These are phyloP conservation scores for Vanrija humicola DNA, from an alignment of 1,284 basidiomycete genomes.

Conservation along the genomic window DNA sequence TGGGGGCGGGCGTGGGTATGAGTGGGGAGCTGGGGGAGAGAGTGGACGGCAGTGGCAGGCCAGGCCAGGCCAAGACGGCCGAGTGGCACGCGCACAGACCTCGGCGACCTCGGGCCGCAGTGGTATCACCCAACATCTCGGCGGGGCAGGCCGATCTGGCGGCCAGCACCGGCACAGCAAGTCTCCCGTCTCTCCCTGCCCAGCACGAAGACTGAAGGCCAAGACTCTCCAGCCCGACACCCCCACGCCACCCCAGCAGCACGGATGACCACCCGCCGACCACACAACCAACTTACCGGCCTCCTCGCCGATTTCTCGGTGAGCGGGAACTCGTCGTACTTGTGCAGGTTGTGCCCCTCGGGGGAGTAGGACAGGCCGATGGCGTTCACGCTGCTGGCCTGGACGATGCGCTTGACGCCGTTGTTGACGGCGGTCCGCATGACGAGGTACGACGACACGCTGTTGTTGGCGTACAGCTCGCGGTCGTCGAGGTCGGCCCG, in stretches of 20 bases:
- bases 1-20: background rate
- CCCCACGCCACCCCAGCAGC: background rate
- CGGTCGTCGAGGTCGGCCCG: slow-evolving; percentile 24
- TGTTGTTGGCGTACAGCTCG: slow-evolving; percentile 45
- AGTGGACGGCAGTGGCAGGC: background rate
- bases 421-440: slow-evolving; percentile 39
- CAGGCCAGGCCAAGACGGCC: too few relatives aligned
- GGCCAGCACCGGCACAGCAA: too few relatives aligned
- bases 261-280: background rate
- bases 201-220: too few relatives aligned
- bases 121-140: too few relatives aligned
- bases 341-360: slow-evolving; percentile 22
- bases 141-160: too few relatives aligned
- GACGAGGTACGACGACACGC: slow-evolving; percentile 37
- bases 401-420: slow-evolving; percentile 40
- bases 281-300: slow-evolving; percentile 24
- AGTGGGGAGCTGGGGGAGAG: too few relatives aligned
- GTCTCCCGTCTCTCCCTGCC: too few relatives aligned
- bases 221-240: background rate
- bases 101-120: too few relatives aligned
- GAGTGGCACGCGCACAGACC: too few relatives aligned
- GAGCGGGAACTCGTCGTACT: slow-evolving; percentile 33
- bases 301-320: slow-evolving; percentile 26
- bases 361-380: slow-evolving; percentile 33
- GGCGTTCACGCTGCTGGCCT: slow-evolving; percentile 45